Conservation (phyloP, 768 basidiomycete species). For the Lactarius trivialis region DNA sequence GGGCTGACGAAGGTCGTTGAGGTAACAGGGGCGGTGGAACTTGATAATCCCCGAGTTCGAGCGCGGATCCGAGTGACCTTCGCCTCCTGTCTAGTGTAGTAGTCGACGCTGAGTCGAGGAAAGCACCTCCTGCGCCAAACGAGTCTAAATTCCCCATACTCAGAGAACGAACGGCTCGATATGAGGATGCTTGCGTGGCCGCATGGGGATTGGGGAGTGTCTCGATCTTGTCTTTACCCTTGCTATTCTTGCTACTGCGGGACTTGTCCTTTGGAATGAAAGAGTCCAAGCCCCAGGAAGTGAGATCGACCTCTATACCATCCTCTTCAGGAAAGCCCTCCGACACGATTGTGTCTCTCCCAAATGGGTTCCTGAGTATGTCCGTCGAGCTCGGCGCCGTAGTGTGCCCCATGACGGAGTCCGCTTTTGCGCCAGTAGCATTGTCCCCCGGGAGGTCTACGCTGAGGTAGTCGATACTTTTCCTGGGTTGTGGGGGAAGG, state of each 20-base stretch:
- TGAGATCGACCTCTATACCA: conserved; percentile 67
- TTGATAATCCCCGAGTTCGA: conserved; percentile 47
- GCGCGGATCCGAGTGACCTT: conserved; percentile 51
- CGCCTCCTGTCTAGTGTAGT: conserved; percentile 38
- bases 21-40: conserved; percentile 34
- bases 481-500: conserved; percentile 43
- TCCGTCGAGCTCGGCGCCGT: conserved; percentile 54
- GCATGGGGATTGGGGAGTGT: conserved; percentile 42
- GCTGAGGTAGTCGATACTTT: conserved; percentile 57
- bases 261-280: conserved; percentile 67
- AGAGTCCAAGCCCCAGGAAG: conserved; percentile 78
- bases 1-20: conserved; percentile 46
- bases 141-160: conserved; percentile 61
- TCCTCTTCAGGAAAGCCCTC: conserved; percentile 45
- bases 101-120: conserved; percentile 36
- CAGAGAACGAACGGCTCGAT: conserved; percentile 43
- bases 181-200: conserved; percentile 22
- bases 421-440: conserved; percentile 28
- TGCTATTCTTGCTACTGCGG: conserved; percentile 31
- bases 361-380: conserved; percentile 69
- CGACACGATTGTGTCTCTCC: conserved; percentile 51
- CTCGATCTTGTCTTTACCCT: conserved; percentile 34
- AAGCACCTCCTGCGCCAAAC: conserved; percentile 42
- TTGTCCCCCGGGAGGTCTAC: conserved; percentile 60
- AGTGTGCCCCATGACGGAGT: conserved; percentile 43